Evolutionary conservation across 306 rosid genomes (phyloP).

Genomic region (Sesbania bispinosa): DNA sequence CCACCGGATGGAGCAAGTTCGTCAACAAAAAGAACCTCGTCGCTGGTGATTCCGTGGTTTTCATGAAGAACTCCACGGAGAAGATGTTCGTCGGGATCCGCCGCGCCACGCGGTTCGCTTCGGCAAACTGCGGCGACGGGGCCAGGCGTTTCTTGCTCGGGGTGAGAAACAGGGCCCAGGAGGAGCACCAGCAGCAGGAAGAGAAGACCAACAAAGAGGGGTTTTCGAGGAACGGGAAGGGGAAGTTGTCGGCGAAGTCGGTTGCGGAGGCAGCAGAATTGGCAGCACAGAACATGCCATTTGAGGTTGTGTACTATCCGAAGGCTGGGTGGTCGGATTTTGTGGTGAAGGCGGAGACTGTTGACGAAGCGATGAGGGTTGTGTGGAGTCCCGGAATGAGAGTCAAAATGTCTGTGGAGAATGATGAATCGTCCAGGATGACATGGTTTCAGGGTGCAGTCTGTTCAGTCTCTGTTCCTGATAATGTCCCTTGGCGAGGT

Average conservation of each 20-base stretch:
- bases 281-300: constrained; percentile 52
- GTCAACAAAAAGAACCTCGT: constrained; percentile 67
- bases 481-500: constrained; percentile 37
- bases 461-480: constrained; percentile 17
- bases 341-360: constrained; percentile 58
- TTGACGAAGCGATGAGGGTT: constrained; percentile 42
- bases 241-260: constrained; percentile 34
- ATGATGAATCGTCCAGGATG: constrained; percentile 59
- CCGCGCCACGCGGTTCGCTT: constrained; percentile 33
- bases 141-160: constrained; percentile 23
- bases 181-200: constrained; percentile 11
- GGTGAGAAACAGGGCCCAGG: constrained; percentile 6
- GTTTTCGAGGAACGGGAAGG: constrained; percentile 41
- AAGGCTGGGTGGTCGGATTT: constrained; percentile 59
- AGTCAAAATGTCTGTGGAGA: constrained; percentile 62
- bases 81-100: constrained; percentile 58
- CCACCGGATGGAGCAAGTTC: constrained; percentile 85
- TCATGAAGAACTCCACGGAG: constrained; percentile 40
- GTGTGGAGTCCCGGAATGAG: constrained; percentile 53
- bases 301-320: constrained; percentile 73
- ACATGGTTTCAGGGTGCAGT: constrained; percentile 67
- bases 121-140: neutral
- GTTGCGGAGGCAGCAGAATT: constrained; percentile 53
- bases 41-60: constrained; percentile 70
- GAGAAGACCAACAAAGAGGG: neutral